These are phyloP conservation scores for Allium fistulosum DNA, from an alignment of 106 monocot genomes.

Conservation along the genomic window DNA sequence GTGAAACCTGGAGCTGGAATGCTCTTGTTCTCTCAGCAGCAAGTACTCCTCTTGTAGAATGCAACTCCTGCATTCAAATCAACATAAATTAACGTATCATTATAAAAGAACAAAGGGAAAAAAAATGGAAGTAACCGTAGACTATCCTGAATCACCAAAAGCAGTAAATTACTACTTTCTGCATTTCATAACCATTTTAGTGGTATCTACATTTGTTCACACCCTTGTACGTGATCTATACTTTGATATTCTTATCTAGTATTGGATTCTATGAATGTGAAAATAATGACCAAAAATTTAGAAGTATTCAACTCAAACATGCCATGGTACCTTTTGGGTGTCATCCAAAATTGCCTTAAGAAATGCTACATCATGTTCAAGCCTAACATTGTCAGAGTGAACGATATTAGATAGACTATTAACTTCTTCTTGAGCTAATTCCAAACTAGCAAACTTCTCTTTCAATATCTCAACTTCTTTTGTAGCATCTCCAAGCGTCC, in stretches of 20 bases:
- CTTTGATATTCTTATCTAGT: no score
- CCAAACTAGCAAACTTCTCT: conserved; percentile 70
- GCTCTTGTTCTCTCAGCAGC: conserved; percentile 89
- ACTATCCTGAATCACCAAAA: no score
- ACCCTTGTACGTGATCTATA: no score
- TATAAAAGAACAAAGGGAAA: no score
- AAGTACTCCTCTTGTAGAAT: conserved; percentile 89
- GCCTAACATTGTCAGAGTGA: conserved; percentile 80
- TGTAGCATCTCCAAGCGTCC: conserved; percentile 37
- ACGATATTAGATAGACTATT: conserved; percentile 86
- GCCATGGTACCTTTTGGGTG: conserved; percentile 63
- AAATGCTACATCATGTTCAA: conserved; percentile 97
- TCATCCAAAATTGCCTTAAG: conserved; percentile 92
- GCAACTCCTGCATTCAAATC: conserved; percentile 55
- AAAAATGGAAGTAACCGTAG: no score
- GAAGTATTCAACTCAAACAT: no score
- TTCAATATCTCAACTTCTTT: conserved; percentile 76
- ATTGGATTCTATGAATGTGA: no score
- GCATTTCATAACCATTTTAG: no score
- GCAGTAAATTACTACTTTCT: no score
- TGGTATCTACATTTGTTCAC: no score
- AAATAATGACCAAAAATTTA: no score
- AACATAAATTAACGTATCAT: no score
- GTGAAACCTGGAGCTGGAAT: conserved; percentile 80
- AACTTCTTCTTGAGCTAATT: conserved; percentile 84